Conservation (phyloP, 208 protist species). For the Crithidia thermophila region DNA sequence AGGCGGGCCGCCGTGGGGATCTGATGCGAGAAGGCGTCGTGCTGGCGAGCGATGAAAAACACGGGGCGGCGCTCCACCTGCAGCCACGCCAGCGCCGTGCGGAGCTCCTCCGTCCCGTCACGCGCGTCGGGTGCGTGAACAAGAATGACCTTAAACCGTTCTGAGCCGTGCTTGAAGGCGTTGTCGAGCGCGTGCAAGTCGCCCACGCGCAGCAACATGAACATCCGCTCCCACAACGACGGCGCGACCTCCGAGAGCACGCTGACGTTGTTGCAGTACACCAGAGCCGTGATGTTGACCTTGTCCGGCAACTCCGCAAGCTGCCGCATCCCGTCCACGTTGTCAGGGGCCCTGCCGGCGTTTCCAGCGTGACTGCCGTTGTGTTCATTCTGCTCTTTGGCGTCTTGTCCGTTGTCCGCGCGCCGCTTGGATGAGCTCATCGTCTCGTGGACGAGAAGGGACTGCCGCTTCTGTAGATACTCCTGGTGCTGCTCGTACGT, state of each 20-base stretch:
- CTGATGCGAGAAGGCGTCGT: constrained; percentile 20
- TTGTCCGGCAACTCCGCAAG: constrained; percentile 33
- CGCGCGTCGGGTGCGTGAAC: constrained; percentile 56
- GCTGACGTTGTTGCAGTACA: constrained; percentile 45
- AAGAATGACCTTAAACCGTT: constrained; percentile 71
- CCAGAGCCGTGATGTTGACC: constrained; percentile 57
- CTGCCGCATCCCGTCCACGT: neutral
- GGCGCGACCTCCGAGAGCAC: constrained; percentile 34
- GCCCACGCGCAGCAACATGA: constrained; percentile 45
- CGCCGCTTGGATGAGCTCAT: constrained; percentile 6
- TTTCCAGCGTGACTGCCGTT: neutral
- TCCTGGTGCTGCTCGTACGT: constrained; percentile 46
- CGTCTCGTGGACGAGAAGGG: constrained; percentile 25
- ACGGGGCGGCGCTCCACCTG: constrained; percentile 44
- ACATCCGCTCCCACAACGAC: constrained; percentile 62
- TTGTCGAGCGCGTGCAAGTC: constrained; percentile 43
- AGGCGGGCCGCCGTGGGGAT: constrained; percentile 44
- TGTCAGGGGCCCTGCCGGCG: neutral
- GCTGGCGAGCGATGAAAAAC: constrained; percentile 56
- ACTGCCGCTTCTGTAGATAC: constrained; percentile 36
- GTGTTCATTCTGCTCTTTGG: neutral
- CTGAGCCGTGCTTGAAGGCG: constrained; percentile 48
- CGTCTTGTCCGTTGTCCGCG: neutral
- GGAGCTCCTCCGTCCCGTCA: constrained; percentile 28
- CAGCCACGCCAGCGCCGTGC: constrained; percentile 53